Percentiles rank a stretch among this genome's conserved stretches.
Evolutionary conservation across 2,329 filamentous ascomycete genomes (phyloP).

Genomic region (Botrytis tulipae): DNA sequence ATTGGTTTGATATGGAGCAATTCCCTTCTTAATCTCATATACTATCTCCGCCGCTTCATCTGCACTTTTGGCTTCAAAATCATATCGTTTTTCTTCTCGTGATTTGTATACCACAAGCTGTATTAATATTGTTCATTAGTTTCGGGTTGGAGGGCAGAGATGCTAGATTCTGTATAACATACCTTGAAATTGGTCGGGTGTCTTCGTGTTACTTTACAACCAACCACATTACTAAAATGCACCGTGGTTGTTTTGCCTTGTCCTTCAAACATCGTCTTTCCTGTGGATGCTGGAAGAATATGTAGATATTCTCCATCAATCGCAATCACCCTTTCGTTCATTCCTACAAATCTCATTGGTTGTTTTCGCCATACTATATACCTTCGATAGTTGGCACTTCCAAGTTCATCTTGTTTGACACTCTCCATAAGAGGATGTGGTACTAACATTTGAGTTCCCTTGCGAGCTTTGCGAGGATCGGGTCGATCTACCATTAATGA

Average conservation of each 20-base stretch:
- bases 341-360: conserved; percentile 74
- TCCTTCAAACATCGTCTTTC: conserved; percentile 61
- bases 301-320: conserved; percentile 87
- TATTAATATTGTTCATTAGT: neutral
- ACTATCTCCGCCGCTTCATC: conserved; percentile 79
- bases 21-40: conserved; percentile 72
- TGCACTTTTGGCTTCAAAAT: conserved; percentile 73
- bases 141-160: neutral
- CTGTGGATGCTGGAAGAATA: conserved; percentile 70
- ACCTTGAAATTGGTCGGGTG: conserved; percentile 81
- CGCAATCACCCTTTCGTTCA: conserved; percentile 72
- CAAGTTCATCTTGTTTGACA: conserved; percentile 57
- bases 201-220: conserved; percentile 76
- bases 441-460: conserved; percentile 53
- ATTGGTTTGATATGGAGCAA: conserved; percentile 56
- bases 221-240: conserved; percentile 78
- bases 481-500: conserved; percentile 48
- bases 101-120: conserved; percentile 71
- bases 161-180: conserved; percentile 29
- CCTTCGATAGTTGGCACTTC: conserved; percentile 63
- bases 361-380: conserved; percentile 82
- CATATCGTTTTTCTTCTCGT: conserved; percentile 76
- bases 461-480: conserved; percentile 48
- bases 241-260: conserved; percentile 74
- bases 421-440: conserved; percentile 66